Percentiles rank a stretch among this genome's conserved stretches.
These are phyloP conservation scores for Penicillium longicatenatum DNA, from an alignment of 495 filamentous ascomycete genomes.

Conservation along the genomic window DNA sequence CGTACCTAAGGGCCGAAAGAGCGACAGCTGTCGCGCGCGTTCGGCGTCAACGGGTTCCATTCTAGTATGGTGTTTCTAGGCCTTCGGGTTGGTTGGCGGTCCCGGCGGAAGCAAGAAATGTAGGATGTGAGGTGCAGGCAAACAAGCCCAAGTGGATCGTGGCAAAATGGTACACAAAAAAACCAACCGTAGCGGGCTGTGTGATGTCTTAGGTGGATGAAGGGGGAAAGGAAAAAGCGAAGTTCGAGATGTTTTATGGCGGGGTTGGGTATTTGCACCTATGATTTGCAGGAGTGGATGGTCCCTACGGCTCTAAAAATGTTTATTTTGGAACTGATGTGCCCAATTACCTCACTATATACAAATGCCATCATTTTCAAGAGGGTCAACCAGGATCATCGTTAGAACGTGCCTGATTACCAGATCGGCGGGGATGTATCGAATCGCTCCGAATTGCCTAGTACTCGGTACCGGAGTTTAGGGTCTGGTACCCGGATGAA, in stretches of 20 bases:
- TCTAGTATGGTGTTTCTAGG: not conserved
- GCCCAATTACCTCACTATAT: not conserved
- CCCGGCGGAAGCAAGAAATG: constrained; percentile 20
- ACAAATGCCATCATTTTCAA: not conserved
- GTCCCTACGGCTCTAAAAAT: constrained; percentile 6
- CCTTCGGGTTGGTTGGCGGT: constrained; percentile 9
- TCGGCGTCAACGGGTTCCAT: constrained; percentile 49
- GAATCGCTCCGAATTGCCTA: constrained; percentile 21
- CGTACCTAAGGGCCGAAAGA: constrained; percentile 52
- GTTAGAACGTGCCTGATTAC: constrained; percentile 16
- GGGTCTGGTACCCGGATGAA: constrained; percentile 17
- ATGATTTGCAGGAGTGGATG: not conserved
- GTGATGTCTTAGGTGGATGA: not conserved
- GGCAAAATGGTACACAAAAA: constrained; percentile 4
- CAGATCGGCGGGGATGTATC: constrained; percentile 18
- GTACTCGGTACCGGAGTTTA: constrained; percentile 20
- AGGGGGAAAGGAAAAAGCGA: not conserved
- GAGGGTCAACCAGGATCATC: not conserved
- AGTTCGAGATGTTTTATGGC: constrained; percentile 5
- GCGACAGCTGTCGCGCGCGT: constrained; percentile 48
- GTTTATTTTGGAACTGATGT: not conserved
- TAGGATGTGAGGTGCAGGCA: constrained; percentile 11
- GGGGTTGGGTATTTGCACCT: constrained; percentile 9
- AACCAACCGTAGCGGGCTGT: not conserved
- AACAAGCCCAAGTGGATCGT: constrained; percentile 14